A percentile compares a stretch with the other conserved stretches of the same genome.
Conservation (phyloP, 192 early-diverging fungal species). For the Jimgerdemannia lactiflua region DNA sequence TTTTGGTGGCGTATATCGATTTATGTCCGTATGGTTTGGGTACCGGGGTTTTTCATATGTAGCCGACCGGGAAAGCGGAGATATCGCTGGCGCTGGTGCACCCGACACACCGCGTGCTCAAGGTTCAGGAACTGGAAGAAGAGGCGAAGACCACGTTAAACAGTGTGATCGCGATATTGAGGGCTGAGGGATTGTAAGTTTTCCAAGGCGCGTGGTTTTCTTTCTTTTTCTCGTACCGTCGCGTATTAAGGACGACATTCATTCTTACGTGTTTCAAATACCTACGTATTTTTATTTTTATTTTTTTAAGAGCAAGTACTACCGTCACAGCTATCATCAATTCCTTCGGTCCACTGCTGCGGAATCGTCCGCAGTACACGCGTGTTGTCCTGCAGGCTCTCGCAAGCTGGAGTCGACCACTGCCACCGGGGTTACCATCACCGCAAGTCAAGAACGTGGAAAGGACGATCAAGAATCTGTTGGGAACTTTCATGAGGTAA, state of each 20-base stretch:
- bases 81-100: conserved; percentile 29
- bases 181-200: conserved; percentile 11
- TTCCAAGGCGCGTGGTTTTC: neutral
- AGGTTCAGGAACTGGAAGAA: conserved; percentile 18
- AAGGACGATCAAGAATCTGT: conserved; percentile 25
- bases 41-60: neutral
- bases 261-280: too few relatives aligned
- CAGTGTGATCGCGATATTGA: conserved; percentile 10
- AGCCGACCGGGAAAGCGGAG: conserved; percentile 13
- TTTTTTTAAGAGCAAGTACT: conserved; percentile 16
- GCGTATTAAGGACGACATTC: too few relatives aligned
- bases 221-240: too few relatives aligned
- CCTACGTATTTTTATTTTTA: neutral
- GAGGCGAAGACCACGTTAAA: conserved; percentile 27
- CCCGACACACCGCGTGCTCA: conserved; percentile 30
- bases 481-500: conserved; percentile 33
- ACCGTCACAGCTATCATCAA: conserved; percentile 36
- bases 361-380: conserved; percentile 29
- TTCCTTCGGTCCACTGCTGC: conserved; percentile 25
- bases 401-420: conserved; percentile 18
- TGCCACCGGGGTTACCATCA: conserved; percentile 9
- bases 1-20: neutral
- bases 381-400: conserved; percentile 15
- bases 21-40: neutral
- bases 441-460: conserved; percentile 25